A percentile compares a stretch with the other conserved stretches of the same genome.
These are phyloP conservation scores for Dryas octopetala DNA, from an alignment of 306 rosid species.

Conservation along the genomic window DNA sequence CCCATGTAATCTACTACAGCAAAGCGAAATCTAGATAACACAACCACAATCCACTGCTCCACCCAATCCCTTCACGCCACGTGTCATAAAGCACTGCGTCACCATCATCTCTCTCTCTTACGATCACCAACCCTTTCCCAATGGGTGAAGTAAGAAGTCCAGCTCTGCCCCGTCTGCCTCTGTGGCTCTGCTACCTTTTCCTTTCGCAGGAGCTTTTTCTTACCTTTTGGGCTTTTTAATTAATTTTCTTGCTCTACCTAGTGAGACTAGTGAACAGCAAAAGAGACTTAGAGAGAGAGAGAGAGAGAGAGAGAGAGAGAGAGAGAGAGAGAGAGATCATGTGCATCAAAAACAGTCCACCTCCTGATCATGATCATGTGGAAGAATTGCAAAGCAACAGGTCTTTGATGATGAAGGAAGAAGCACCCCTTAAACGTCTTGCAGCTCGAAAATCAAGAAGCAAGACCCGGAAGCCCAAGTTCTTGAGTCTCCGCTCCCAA, in stretches of 20 bases:
- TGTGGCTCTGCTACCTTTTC: not conserved
- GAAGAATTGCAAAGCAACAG: not conserved
- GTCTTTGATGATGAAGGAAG: constrained; percentile 2
- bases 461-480: constrained; percentile 67
- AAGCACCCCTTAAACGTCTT: not conserved
- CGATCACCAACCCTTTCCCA: not conserved
- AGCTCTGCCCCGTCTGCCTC: no score
- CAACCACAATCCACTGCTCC: constrained; percentile 44
- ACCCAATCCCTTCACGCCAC: constrained; percentile 37
- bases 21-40: constrained; percentile 80
- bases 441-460: constrained; percentile 43
- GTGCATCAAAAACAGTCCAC: constrained; percentile 50
- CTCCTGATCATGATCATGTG: constrained; percentile 9
- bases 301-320: not conserved
- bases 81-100: constrained; percentile 39
- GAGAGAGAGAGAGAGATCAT: constrained; percentile 22
- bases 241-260: not conserved
- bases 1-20: constrained; percentile 31
- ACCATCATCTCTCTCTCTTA: constrained; percentile 28
- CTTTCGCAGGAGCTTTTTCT: not conserved
- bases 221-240: not conserved
- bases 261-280: not conserved
- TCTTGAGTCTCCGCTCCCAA: constrained; percentile 53
- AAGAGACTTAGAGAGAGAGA: constrained; percentile 13
- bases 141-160: constrained; percentile 25